A percentile compares a stretch with the other conserved stretches of the same genome.
Conservation (phyloP, 192 early-diverging fungal genomes). For the Backusella parvicylindrica region DNA sequence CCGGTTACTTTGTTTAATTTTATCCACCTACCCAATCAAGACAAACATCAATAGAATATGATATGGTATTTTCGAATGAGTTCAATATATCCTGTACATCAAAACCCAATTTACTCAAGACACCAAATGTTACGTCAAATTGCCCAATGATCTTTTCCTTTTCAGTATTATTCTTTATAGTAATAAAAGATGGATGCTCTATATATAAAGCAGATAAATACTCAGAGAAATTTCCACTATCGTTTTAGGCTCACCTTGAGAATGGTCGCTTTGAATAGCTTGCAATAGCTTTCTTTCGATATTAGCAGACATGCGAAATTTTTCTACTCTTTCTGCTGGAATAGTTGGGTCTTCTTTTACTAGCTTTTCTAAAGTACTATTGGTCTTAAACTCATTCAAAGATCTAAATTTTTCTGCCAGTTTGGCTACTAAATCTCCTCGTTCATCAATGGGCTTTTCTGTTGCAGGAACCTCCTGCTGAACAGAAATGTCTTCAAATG, state of each 20-base stretch:
- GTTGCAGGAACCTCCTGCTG: background rate
- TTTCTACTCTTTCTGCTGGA: background rate
- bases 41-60: conserved; percentile 36
- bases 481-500: background rate
- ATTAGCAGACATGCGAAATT: background rate
- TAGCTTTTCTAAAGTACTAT: background rate
- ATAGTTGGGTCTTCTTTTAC: background rate
- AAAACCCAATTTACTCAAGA: conserved; percentile 44
- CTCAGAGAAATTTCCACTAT: background rate
- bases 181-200: background rate
- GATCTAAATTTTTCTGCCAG: background rate
- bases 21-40: conserved; percentile 50
- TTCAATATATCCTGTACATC: conserved; percentile 37
- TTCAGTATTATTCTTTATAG: conserved; percentile 2
- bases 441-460: background rate
- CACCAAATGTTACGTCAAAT: conserved; percentile 44
- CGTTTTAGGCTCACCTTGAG: background rate
- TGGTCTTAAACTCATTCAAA: conserved; percentile 1
- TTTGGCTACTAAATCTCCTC: background rate
- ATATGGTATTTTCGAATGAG: conserved; percentile 36
- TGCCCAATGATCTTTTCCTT: conserved; percentile 40
- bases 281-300: background rate
- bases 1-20: background rate
- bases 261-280: background rate
- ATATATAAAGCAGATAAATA: background rate